phyloP scores from a whole-genome alignment of 75 land plant genomes.

The Pinus taeda region DNA sequence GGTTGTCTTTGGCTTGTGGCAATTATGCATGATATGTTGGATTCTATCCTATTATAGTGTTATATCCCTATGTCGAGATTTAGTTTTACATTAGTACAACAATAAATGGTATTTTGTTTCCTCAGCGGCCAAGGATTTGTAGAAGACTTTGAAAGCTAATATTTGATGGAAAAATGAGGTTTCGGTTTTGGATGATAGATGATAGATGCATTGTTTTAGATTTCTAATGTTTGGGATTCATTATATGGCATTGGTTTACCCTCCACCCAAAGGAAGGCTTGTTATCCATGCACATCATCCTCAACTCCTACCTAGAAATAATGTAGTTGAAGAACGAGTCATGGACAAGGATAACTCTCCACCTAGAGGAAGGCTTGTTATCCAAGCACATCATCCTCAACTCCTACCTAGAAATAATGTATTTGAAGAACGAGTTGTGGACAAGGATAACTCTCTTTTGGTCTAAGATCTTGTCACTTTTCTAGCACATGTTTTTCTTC shows the following conservation, averaged over 20 bases:
- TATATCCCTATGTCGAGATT: background rate
- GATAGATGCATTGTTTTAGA: background rate
- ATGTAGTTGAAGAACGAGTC: background rate
- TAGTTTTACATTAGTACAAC: background rate
- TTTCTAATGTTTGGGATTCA: background rate
- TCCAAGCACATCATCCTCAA: too few relatives aligned
- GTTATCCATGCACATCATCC: constrained; percentile 1
- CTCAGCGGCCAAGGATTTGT: background rate
- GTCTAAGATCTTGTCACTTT: too few relatives aligned
- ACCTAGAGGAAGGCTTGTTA: too few relatives aligned
- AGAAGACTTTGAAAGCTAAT: background rate
- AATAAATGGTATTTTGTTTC: background rate
- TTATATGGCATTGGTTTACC: background rate
- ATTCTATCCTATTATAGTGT: too few relatives aligned
- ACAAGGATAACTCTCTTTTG: too few relatives aligned
- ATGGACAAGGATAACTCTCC: too few relatives aligned
- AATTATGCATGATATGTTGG: too few relatives aligned
- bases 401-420: too few relatives aligned
- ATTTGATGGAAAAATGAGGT: background rate
- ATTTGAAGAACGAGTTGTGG: too few relatives aligned
- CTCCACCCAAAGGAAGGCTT: background rate
- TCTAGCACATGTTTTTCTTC: too few relatives aligned
- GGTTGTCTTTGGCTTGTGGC: too few relatives aligned
- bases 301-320: background rate
- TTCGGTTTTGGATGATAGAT: background rate